phyloP scores from a whole-genome alignment of 2,329 filamentous ascomycete genomes.

The Chaetomiaceae sp. region DNA sequence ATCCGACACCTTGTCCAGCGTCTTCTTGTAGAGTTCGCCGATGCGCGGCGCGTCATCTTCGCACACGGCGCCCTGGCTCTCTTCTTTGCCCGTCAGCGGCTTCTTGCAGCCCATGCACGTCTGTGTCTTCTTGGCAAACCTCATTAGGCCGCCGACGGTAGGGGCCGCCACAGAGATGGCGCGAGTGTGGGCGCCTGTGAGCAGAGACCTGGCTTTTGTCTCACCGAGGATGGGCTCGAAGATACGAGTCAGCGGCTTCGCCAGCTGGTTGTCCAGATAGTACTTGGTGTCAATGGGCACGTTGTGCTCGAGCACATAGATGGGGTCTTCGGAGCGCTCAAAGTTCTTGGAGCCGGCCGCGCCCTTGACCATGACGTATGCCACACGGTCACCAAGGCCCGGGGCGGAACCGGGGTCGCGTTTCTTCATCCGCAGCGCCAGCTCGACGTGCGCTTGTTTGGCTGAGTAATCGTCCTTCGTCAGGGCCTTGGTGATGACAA shows the following conservation, averaged over 20 bases:
- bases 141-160: conserved; percentile 91
- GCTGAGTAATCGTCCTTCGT: conserved; percentile 84
- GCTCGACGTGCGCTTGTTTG: conserved; percentile 94
- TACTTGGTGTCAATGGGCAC: conserved; percentile 97
- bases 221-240: conserved; percentile 97
- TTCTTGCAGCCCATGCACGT: conserved; percentile 99
- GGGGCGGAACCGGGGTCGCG: conserved; percentile 93
- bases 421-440: conserved; percentile 94
- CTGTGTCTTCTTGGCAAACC: conserved; percentile 95
- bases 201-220: conserved; percentile 78
- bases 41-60: conserved; percentile 77
- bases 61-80: conserved; percentile 83
- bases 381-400: conserved; percentile 87
- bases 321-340: conserved; percentile 93
- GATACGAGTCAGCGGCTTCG: conserved; percentile 89
- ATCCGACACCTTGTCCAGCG: conserved; percentile 81
- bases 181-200: conserved; percentile 93
- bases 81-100: conserved; percentile 73
- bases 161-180: conserved; percentile 89
- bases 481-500: conserved; percentile 96
- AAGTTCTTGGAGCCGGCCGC: conserved; percentile 88
- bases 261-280: conserved; percentile 96
- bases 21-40: conserved; percentile 90
- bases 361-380: conserved; percentile 96
- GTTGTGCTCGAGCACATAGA: conserved; percentile 96